Conservation (phyloP, 164 flowering plant genomes). For the Tinospora cordifolia region DNA sequence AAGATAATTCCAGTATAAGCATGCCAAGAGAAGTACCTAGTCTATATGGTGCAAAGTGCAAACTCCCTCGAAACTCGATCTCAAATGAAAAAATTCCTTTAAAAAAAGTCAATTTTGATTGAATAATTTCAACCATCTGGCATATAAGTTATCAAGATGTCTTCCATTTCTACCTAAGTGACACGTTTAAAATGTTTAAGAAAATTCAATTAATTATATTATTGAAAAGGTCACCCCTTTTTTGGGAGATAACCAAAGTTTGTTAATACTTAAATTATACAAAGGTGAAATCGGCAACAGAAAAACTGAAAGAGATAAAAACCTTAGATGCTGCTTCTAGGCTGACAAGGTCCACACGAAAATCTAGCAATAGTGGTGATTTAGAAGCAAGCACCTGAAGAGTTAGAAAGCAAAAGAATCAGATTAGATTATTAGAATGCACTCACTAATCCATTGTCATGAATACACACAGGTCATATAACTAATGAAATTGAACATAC, state of each 20-base stretch:
- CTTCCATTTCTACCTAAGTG: background rate
- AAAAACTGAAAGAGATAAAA: conserved; percentile 1
- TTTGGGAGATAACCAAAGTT: too few relatives aligned
- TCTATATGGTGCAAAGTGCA: too few relatives aligned
- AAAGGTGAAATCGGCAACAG: conserved; percentile 3
- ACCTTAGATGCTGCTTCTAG: conserved; percentile 81
- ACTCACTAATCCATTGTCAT: background rate
- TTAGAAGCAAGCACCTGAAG: conserved; percentile 60
- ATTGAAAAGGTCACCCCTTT: background rate
- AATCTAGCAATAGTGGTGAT: conserved; percentile 57
- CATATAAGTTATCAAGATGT: background rate
- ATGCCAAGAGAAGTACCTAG: too few relatives aligned
- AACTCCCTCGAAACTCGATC: too few relatives aligned
- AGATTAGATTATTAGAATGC: background rate
- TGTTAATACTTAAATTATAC: background rate
- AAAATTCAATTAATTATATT: background rate
- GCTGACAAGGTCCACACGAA: conserved; percentile 57
- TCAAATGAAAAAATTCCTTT: background rate
- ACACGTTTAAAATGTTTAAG: background rate
- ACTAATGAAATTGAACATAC: background rate
- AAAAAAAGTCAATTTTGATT: background rate
- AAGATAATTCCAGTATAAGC: too few relatives aligned
- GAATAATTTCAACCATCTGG: background rate
- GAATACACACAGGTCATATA: too few relatives aligned
- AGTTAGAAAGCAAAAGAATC: conserved; percentile 2